Evolutionary conservation across 2,329 filamentous ascomycete species (phyloP).

Genomic region (Nakataea oryzae): DNA sequence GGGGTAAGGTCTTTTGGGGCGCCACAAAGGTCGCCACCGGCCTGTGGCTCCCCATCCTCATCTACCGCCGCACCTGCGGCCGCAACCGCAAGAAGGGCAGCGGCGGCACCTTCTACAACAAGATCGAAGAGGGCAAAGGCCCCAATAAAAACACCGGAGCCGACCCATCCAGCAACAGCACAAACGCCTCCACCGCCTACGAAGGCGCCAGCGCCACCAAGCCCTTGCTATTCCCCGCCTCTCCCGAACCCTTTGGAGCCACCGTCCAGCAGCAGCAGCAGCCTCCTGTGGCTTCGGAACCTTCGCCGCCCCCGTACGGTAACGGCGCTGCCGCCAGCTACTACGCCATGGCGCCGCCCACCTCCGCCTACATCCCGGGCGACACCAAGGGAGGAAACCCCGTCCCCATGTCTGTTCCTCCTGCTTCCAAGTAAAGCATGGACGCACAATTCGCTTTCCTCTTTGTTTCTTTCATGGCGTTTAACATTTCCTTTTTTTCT

Average conservation of each 20-base stretch:
- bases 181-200: not conserved
- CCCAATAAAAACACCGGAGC: not conserved
- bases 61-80: not conserved
- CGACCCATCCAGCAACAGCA: not conserved
- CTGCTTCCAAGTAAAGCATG: not conserved
- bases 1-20: not conserved
- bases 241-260: no score
- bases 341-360: not conserved
- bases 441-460: not conserved
- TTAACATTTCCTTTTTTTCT: not conserved
- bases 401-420: not conserved
- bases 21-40: not conserved
- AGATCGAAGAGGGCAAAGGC: not conserved
- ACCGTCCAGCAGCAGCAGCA: no score
- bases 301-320: not conserved
- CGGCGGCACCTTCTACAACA: not conserved
- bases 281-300: not conserved
- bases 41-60: not conserved
- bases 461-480: not conserved
- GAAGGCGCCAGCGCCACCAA: not conserved
- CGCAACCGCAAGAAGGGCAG: not conserved
- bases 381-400: not conserved
- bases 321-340: not conserved
- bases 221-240: no score
- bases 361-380: not conserved